These are phyloP conservation scores for Didymella arachidicola DNA, from an alignment of 2,329 filamentous ascomycete species.

Conservation along the genomic window DNA sequence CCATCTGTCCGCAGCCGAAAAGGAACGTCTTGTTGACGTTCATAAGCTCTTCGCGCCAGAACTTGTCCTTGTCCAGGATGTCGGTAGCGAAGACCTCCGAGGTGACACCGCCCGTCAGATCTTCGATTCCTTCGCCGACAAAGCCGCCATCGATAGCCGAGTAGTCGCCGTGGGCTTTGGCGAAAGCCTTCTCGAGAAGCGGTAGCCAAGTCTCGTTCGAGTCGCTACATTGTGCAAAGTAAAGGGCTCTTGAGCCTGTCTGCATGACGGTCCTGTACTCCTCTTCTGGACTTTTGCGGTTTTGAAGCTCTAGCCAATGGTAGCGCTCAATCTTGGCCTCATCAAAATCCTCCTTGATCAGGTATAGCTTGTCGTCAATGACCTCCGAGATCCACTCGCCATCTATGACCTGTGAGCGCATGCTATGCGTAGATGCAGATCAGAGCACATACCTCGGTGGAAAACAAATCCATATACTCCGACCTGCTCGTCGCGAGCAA, in stretches of 20 bases:
- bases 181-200: conserved; percentile 81
- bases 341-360: conserved; percentile 83
- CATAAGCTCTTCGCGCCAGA: conserved; percentile 83
- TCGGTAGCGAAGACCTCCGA: conserved; percentile 73
- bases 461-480: conserved; percentile 90
- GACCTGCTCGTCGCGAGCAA: conserved; percentile 73
- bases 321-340: conserved; percentile 75
- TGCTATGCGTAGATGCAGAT: conserved; percentile 10
- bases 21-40: conserved; percentile 82
- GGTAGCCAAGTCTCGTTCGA: conserved; percentile 85
- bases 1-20: conserved; percentile 74
- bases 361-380: conserved; percentile 87
- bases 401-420: conserved; percentile 58
- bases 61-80: conserved; percentile 79
- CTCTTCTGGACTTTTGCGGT: conserved; percentile 74
- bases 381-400: conserved; percentile 93
- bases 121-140: conserved; percentile 68
- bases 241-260: conserved; percentile 77
- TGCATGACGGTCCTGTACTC: conserved; percentile 74
- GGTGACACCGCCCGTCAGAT: conserved; percentile 72
- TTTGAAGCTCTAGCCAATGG: conserved; percentile 73
- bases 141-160: conserved; percentile 77
- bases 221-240: conserved; percentile 78
- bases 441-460: conserved; percentile 63
- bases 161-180: conserved; percentile 84